phyloP scores from a whole-genome alignment of 768 basidiomycete species.

The Amanita molliuscula region DNA sequence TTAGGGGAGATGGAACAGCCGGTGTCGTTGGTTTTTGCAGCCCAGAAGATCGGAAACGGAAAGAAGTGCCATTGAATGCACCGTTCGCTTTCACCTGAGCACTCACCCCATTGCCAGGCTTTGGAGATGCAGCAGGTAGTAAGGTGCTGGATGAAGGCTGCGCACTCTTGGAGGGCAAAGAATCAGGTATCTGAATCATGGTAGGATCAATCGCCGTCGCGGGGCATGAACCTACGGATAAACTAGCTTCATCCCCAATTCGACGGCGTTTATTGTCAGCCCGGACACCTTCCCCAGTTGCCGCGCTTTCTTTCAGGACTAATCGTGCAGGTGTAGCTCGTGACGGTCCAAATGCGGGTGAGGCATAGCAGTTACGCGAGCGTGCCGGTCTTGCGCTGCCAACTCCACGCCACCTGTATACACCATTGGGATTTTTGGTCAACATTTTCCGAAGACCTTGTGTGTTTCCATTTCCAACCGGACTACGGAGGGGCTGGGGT shows the following conservation, averaged over 20 bases:
- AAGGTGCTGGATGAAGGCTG: constrained; percentile 11
- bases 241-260: constrained; percentile 35
- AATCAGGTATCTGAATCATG: not conserved
- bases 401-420: constrained; percentile 65
- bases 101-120: not conserved
- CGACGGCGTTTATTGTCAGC: constrained; percentile 54
- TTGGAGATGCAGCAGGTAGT: constrained; percentile 16
- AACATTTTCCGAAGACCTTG: constrained; percentile 43
- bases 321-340: constrained; percentile 30
- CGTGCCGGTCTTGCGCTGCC: constrained; percentile 51
- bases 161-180: constrained; percentile 16
- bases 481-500: constrained; percentile 39
- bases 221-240: constrained; percentile 21
- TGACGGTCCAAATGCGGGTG: constrained; percentile 60
- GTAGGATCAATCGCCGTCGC: constrained; percentile 6
- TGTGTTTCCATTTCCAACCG: constrained; percentile 14
- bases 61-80: not conserved
- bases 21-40: constrained; percentile 48
- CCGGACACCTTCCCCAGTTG: constrained; percentile 25
- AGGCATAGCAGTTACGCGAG: constrained; percentile 56
- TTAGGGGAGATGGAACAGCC: constrained; percentile 60
- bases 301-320: constrained; percentile 23
- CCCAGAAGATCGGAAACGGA: constrained; percentile 31
- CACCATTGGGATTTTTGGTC: constrained; percentile 64
- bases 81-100: constrained; percentile 2